These are phyloP conservation scores for Clavispora vitiphila DNA, from an alignment of 805 yeast species.

Conservation along the genomic window DNA sequence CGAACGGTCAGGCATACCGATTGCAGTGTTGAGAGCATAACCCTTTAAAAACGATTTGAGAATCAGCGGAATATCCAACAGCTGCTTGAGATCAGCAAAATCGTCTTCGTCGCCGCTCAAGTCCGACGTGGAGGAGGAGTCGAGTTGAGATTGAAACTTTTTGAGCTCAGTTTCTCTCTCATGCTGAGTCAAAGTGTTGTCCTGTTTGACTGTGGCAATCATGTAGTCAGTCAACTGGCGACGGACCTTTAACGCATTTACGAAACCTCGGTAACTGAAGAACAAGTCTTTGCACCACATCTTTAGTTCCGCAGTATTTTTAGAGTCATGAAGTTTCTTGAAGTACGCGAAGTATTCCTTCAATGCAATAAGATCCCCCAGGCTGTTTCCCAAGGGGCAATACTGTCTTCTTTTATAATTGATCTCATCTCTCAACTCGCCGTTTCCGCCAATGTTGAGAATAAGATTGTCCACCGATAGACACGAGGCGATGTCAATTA, in stretches of 20 bases:
- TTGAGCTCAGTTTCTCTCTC: conserved; percentile 25
- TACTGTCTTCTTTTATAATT: conserved; percentile 66
- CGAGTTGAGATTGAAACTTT: conserved; percentile 21
- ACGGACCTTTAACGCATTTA: conserved; percentile 69
- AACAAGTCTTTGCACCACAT: conserved; percentile 82
- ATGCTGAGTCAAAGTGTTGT: conserved; percentile 22
- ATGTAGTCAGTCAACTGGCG: conserved; percentile 71
- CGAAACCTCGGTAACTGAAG: conserved; percentile 73
- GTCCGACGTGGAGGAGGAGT: conserved; percentile 8
- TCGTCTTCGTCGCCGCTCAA: conserved; percentile 22
- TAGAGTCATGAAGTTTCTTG: conserved; percentile 22
- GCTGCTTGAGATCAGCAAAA: conserved; percentile 14
- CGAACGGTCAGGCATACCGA: conserved; percentile 92
- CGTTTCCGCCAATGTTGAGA: conserved; percentile 59
- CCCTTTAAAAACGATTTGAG: conserved; percentile 81
- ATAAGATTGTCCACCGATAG: conserved; percentile 87
- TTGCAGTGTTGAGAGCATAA: conserved; percentile 81
- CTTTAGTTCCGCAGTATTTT: conserved; percentile 49
- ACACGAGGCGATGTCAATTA: conserved; percentile 87
- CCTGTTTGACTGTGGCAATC: conserved; percentile 43
- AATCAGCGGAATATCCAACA: conserved; percentile 51
- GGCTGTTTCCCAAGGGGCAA: conserved; percentile 63
- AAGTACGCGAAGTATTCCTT: conserved; percentile 69
- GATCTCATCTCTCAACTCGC: conserved; percentile 78
- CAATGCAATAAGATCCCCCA: conserved; percentile 81